phyloP scores from a whole-genome alignment of 2,329 filamentous ascomycete genomes.

The Hypoxylon sp. region DNA sequence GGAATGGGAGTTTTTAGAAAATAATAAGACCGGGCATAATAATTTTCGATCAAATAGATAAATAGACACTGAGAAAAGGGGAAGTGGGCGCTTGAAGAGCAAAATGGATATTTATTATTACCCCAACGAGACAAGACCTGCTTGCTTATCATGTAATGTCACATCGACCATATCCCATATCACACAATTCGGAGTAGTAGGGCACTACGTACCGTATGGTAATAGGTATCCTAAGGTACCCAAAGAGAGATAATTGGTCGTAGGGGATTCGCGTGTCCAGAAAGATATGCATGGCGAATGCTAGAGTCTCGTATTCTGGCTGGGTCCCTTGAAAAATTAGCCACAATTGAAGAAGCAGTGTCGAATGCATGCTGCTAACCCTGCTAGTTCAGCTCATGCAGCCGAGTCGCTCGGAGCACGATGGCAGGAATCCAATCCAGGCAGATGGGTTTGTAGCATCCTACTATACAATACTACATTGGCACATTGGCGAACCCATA shows the following conservation, averaged over 20 bases:
- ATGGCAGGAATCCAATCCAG: constrained; percentile 29
- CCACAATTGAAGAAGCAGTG: constrained; percentile 11
- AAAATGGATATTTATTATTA: constrained; percentile 20
- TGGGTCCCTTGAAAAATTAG: constrained; percentile 1
- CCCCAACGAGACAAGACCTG: constrained; percentile 33
- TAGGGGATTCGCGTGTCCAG: constrained; percentile 17
- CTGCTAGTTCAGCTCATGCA: constrained; percentile 30
- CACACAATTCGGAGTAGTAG: constrained; percentile 18
- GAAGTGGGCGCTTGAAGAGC: constrained; percentile 12
- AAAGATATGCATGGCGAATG: constrained; percentile 29
- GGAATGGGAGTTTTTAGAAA: constrained; percentile 9
- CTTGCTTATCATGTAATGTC: constrained; percentile 40
- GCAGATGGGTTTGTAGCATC: constrained; percentile 23
- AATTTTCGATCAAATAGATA: constrained; percentile 19
- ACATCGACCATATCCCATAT: constrained; percentile 31
- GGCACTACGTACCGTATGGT: background rate
- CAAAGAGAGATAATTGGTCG: background rate
- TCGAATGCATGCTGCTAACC: constrained; percentile 10
- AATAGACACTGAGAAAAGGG: constrained; percentile 15
- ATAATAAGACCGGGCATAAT: constrained; percentile 18
- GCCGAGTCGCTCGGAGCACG: constrained; percentile 6
- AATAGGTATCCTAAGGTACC: too few relatives aligned
- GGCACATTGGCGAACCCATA: constrained; percentile 21
- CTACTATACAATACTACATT: constrained; percentile 27
- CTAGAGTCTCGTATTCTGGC: constrained; percentile 37